Evolutionary conservation across 768 basidiomycete species (phyloP), one percentile per base, ranked within the genome.

Genomic region (Chalciporus piperatus): DNA sequence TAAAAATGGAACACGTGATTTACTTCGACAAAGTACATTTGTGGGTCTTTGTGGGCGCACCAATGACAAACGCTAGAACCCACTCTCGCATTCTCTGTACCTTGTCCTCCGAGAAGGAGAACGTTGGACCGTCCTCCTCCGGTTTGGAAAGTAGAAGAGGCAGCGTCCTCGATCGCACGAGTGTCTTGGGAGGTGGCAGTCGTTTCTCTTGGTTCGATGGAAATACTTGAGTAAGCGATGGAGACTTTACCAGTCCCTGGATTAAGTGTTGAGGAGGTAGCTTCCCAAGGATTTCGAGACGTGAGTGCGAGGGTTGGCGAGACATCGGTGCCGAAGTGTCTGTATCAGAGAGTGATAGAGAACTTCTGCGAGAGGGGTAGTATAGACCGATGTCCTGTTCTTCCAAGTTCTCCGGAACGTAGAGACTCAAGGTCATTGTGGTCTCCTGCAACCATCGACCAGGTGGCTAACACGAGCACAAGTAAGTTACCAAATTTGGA

Each of bases 51-150:
- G 30, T 32, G 30, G 30, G 11, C 30, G 30, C 13, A 79, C 87
- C 89, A 47, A 89, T 74, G 41, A 77, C 82, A 43, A 91, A 75
- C 14, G 83, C 76, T 49, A 87, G 65, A 2, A 84, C 79, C 89
- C 89, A 92, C 48, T 82, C 68, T 22, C 77, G 74, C 64, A 92
- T 74, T 47, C 71, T 79, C 25, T 59, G 60, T 13, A 81, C 54
- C 17, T 76, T 78, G 25, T 74, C 75, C 3, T 66, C 59, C 17
- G 82, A 72, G 35, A 88, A 74, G 6, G 72, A 65, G 12, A 86
- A 70, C 9, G 72, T 70, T 41, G 72, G 63, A 5, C 74, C 51
- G 43, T 76, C 75, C 1, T 73, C 58, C 41, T 77, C 75, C 30
- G 69, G 63, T 48, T 58, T 64, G 35, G 71, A 72, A 6, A 63